Conservation (phyloP, 768 basidiomycete genomes). For the Daedaleopsis nitida region DNA sequence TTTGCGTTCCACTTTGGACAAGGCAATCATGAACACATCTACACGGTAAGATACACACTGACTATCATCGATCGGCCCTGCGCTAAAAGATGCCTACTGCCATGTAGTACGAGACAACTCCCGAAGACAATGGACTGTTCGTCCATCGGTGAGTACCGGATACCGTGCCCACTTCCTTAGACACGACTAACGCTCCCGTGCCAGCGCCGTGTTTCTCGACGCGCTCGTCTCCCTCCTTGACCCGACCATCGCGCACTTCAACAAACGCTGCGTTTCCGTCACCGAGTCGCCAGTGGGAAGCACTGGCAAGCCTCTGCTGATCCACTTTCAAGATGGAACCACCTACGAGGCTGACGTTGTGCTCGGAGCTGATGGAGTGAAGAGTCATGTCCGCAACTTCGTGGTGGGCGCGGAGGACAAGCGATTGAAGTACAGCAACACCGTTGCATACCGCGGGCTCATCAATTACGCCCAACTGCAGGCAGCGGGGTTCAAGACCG, state of each 20-base stretch:
- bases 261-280: slow-evolving; percentile 45
- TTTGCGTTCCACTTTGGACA: slow-evolving; percentile 47
- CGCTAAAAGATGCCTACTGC: neutral
- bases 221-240: slow-evolving; percentile 47
- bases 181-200: neutral
- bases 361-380: slow-evolving; percentile 43
- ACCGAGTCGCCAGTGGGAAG: slow-evolving; percentile 10
- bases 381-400: slow-evolving; percentile 39
- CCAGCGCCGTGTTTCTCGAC: slow-evolving; percentile 52
- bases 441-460: slow-evolving; percentile 51
- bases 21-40: slow-evolving; percentile 44
- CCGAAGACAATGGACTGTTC: slow-evolving; percentile 33
- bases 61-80: neutral
- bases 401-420: slow-evolving; percentile 27
- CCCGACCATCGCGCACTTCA: slow-evolving; percentile 45
- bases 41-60: slow-evolving; percentile 36
- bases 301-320: slow-evolving; percentile 14
- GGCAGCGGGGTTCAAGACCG: slow-evolving; percentile 44
- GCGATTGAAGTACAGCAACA: slow-evolving; percentile 42
- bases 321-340: slow-evolving; percentile 54
- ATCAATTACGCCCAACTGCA: slow-evolving; percentile 42
- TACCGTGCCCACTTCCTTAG: slow-evolving; percentile 39
- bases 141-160: slow-evolving; percentile 37
- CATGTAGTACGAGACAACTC: neutral
- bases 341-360: slow-evolving; percentile 48